These are phyloP conservation scores for Cerrena zonata DNA, from an alignment of 1,284 basidiomycete genomes.

Conservation along the genomic window DNA sequence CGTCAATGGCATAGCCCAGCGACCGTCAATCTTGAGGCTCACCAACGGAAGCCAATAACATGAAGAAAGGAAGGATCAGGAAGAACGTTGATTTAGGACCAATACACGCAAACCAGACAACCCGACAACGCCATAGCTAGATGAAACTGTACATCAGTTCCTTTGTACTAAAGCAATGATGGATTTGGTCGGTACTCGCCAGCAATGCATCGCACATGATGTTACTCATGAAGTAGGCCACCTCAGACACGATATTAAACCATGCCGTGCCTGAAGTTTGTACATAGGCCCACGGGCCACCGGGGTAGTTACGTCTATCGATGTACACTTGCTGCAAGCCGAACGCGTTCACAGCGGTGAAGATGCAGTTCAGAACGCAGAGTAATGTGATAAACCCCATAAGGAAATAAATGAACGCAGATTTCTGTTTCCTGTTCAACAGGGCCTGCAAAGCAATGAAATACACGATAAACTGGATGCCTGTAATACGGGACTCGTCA, in stretches of 20 bases:
- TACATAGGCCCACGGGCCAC: constrained; percentile 36
- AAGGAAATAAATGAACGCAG: constrained; percentile 27
- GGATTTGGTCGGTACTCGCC: constrained; percentile 17
- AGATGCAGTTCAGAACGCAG: constrained; percentile 34
- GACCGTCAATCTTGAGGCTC: constrained; percentile 12
- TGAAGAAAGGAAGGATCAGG: constrained; percentile 24
- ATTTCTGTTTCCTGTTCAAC: constrained; percentile 31
- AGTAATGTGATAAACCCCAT: constrained; percentile 36
- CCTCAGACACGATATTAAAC: constrained; percentile 38
- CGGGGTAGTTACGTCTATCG: constrained; percentile 40
- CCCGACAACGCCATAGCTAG: constrained; percentile 43
- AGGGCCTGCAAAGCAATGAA: constrained; percentile 32
- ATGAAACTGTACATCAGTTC: not conserved
- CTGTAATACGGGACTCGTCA: no score
- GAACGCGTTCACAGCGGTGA: constrained; percentile 30
- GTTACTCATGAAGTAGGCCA: constrained; percentile 36
- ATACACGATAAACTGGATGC: constrained; percentile 36
- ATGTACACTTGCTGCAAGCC: constrained; percentile 35
- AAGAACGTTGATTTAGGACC: constrained; percentile 28
- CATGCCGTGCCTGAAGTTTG: constrained; percentile 30
- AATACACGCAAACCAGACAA: constrained; percentile 39
- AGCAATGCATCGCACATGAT: constrained; percentile 32
- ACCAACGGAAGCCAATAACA: constrained; percentile 36
- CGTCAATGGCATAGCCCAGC: constrained; percentile 2
- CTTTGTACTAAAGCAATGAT: not conserved